These are phyloP conservation scores for Eremomyces bilateralis DNA, from an alignment of 495 filamentous ascomycete species.

Conservation along the genomic window DNA sequence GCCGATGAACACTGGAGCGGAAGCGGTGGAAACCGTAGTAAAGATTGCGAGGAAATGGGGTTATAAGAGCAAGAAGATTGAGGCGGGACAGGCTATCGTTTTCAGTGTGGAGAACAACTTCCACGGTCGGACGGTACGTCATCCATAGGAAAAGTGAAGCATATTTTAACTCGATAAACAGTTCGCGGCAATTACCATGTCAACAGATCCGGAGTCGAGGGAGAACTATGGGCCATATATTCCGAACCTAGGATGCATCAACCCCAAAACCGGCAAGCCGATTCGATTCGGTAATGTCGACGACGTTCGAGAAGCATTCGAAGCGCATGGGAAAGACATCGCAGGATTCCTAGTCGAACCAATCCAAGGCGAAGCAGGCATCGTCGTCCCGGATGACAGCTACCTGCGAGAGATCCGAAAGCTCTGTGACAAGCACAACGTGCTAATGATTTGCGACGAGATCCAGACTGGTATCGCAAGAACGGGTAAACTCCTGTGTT, in stretches of 20 bases:
- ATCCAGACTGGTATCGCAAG: constrained; percentile 95
- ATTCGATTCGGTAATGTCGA: constrained; percentile 73
- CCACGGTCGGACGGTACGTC: constrained; percentile 75
- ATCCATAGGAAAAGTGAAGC: too few relatives aligned
- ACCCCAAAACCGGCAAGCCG: constrained; percentile 51
- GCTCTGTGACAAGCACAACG: constrained; percentile 84
- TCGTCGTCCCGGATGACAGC: constrained; percentile 79
- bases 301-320: constrained; percentile 58
- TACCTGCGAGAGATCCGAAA: constrained; percentile 66
- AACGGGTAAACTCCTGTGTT: constrained; percentile 81
- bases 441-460: constrained; percentile 91
- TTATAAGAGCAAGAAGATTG: constrained; percentile 88
- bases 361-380: constrained; percentile 95
- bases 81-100: constrained; percentile 61
- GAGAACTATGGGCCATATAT: constrained; percentile 96
- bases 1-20: constrained; percentile 97
- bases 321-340: constrained; percentile 59
- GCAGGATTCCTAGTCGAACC: constrained; percentile 93
- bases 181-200: constrained; percentile 91
- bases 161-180: constrained; percentile 14
- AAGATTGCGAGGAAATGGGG: constrained; percentile 99
- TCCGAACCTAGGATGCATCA: constrained; percentile 59
- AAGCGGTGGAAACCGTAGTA: constrained; percentile 95
- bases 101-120: constrained; percentile 83
- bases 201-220: constrained; percentile 80